A percentile compares a stretch with the other conserved stretches of the same genome.
These are phyloP conservation scores for Physcomitrellopsis africana DNA, from an alignment of 225 moss, liverwort and hornwort species.

Conservation along the genomic window DNA sequence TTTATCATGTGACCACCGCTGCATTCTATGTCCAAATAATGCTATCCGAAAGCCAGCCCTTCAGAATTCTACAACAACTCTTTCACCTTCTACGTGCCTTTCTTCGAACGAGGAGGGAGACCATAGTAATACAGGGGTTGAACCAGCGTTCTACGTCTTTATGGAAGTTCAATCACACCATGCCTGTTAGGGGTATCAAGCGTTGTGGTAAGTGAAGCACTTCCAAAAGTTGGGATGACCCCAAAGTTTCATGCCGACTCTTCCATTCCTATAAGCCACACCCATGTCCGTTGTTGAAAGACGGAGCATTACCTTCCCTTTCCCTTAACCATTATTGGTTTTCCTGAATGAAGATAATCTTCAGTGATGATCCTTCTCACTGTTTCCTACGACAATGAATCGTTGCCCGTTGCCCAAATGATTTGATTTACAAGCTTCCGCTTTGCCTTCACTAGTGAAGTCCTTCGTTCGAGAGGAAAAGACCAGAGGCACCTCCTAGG, in stretches of 20 bases:
- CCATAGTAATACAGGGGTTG: conserved; percentile 26
- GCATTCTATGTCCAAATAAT: conserved; percentile 39
- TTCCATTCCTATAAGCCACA: conserved; percentile 12
- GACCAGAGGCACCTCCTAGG: not conserved
- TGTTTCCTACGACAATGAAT: conserved; percentile 28
- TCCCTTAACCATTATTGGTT: conserved; percentile 33
- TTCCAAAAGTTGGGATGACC: conserved; percentile 2
- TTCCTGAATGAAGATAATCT: conserved; percentile 39
- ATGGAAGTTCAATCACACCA: conserved; percentile 26
- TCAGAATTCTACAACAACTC: conserved; percentile 49
- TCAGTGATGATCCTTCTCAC: conserved; percentile 29
- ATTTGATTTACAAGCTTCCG: conserved; percentile 47
- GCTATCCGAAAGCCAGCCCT: conserved; percentile 25
- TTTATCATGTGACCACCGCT: conserved; percentile 35
- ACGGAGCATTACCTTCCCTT: conserved; percentile 32
- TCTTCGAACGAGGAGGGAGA: conserved; percentile 17
- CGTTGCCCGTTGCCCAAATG: conserved; percentile 13
- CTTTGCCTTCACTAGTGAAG: conserved; percentile 33
- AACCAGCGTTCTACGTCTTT: conserved; percentile 26
- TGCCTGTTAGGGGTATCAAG: conserved; percentile 3
- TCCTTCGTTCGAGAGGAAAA: conserved; percentile 19
- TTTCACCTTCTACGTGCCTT: conserved; percentile 34
- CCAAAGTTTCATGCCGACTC: conserved; percentile 15
- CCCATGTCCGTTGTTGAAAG: conserved; percentile 12
- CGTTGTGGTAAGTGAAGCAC: not conserved